A percentile compares a stretch with the other conserved stretches of the same genome.
phyloP scores from a whole-genome alignment of 352 stramenopile genomes.

The Pythium plurisporium region DNA sequence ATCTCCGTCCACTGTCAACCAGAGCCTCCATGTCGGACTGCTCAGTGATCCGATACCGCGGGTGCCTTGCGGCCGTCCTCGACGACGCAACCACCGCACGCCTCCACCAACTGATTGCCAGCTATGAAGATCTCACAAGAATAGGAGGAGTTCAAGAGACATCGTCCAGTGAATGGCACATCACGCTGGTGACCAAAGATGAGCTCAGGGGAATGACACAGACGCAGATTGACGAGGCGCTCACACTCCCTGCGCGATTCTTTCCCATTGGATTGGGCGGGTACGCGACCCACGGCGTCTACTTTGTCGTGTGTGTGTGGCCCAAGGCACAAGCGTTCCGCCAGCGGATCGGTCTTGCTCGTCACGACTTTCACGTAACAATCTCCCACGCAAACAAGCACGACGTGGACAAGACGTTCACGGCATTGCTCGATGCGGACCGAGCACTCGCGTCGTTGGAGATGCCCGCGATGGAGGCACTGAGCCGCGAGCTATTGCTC shows the following conservation, averaged over 20 bases:
- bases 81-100: not conserved
- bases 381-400: constrained; percentile 42
- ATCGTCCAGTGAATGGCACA: constrained; percentile 34
- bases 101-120: not conserved
- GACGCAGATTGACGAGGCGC: constrained; percentile 24
- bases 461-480: constrained; percentile 24
- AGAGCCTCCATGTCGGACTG: constrained; percentile 5
- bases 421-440: constrained; percentile 4
- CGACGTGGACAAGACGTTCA: constrained; percentile 43
- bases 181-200: constrained; percentile 57
- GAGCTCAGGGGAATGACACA: constrained; percentile 29
- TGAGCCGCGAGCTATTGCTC: constrained; percentile 22
- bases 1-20: not conserved
- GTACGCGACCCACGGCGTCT: constrained; percentile 20
- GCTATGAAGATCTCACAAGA: too few relatives aligned
- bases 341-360: constrained; percentile 29
- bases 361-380: constrained; percentile 54
- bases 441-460: constrained; percentile 13
- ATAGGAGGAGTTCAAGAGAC: too few relatives aligned
- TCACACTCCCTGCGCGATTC: constrained; percentile 25
- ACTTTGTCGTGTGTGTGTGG: constrained; percentile 63
- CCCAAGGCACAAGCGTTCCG: constrained; percentile 45
- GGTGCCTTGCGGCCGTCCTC: constrained; percentile 18
- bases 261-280: constrained; percentile 43
- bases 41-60: constrained; percentile 19